Evolutionary conservation across 1,284 basidiomycete genomes (phyloP), one percentile per base, ranked within the genome.

Genomic region (Inonotus hispidus): DNA sequence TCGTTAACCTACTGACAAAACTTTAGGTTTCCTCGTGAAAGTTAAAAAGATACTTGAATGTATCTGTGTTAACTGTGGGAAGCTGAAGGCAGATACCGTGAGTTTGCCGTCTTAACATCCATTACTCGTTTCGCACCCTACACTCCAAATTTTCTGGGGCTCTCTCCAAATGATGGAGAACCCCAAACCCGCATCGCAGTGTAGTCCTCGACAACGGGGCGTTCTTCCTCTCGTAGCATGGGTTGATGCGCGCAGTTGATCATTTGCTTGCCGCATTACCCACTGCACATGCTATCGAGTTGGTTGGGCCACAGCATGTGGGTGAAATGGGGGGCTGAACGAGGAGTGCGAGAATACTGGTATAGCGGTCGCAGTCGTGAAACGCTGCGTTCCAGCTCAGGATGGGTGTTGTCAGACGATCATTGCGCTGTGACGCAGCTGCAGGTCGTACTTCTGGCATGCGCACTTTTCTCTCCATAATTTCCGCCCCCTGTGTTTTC

Each of bases 41-140:
- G 95, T 98, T 74, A 99, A 99, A 81, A 99, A 99, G 83, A 98
- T 99, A 70, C 78, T 98, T 77, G 97, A 99, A 82, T 93, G 91
- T 77, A 93, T 99, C 68, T 99, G 97, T 81, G 92, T 95, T 70
- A 95, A 96, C 72, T 99, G 97, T 76, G 97, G 97, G 71, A 97
- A 93, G 77, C 82, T 99, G 68, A 98, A 98, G 81, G 92, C 92
- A 66, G 95, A 98, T 78, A 87, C 87, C 82, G 93, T 95, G 84
- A 90, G 93, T 93, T 72, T 32, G 77, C 72, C 77, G 77, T 79
- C 82, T 78, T 76, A 52, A 53, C 21, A 82, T 83, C 83, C 82
- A 84, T 82, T 84, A 82, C 86, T 90, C 87, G 87, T 89, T 91
- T 90, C 82, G 87, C 85, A 87, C 87, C 88, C 89, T 87, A 87